A percentile compares a stretch with the other conserved stretches of the same genome.
These are phyloP conservation scores for Penicillium crustosum DNA, from an alignment of 2,329 filamentous ascomycete genomes.

Conservation along the genomic window DNA sequence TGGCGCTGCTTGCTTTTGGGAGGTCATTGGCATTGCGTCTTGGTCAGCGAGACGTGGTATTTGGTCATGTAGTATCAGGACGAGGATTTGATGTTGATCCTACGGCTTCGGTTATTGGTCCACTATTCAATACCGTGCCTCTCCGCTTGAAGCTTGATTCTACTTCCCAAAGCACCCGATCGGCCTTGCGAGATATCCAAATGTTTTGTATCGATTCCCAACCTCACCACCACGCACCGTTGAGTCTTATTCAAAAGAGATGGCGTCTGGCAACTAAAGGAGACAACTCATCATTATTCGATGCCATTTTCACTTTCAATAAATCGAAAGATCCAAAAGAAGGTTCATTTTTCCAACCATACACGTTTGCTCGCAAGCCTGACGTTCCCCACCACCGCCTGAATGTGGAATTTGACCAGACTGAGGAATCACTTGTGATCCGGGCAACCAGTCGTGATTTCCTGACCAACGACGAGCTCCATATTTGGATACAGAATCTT, in stretches of 20 bases:
- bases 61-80: slow-evolving; percentile 6
- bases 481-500: not conserved
- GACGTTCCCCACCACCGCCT: slow-evolving; percentile 4
- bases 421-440: slow-evolving; percentile 1
- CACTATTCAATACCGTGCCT: slow-evolving; percentile 5
- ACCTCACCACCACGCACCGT: slow-evolving; percentile 1
- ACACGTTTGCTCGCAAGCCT: not conserved
- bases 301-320: slow-evolving; percentile 7
- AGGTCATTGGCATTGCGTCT: slow-evolving; percentile 1
- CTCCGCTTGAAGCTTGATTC: slow-evolving; percentile 4
- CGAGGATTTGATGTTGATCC: slow-evolving; percentile 1
- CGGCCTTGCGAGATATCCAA: not conserved
- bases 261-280: not conserved
- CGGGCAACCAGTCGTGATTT: not conserved
- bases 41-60: slow-evolving; percentile 7
- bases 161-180: not conserved
- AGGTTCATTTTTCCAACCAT: slow-evolving; percentile 1
- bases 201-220: slow-evolving; percentile 4
- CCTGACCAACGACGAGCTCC: not conserved
- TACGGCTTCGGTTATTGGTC: not conserved
- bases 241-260: slow-evolving; percentile 3
- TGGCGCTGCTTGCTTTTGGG: slow-evolving; percentile 2
- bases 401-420: slow-evolving; percentile 9
- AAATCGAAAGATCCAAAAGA: not conserved
- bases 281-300: not conserved